A percentile compares a stretch with the other conserved stretches of the same genome.
phyloP scores from a whole-genome alignment of 2,329 filamentous ascomycete species.

The Moelleriella libera region DNA sequence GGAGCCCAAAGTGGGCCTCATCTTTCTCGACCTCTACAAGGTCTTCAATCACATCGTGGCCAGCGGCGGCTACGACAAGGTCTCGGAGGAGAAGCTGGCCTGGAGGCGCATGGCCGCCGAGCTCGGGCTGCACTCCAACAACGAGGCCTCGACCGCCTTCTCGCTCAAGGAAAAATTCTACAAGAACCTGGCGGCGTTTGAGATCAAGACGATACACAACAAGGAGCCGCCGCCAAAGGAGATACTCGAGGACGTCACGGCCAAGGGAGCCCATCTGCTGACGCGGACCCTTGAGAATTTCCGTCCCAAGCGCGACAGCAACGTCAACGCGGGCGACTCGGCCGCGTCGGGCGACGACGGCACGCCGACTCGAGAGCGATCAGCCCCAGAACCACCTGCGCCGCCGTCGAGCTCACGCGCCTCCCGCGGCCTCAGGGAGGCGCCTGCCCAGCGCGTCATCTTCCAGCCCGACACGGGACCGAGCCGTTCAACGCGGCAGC shows the following conservation, averaged over 20 bases:
- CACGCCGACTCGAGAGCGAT: slow-evolving; percentile 40
- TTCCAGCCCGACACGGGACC: slow-evolving; percentile 69
- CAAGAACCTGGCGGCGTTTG: slow-evolving; percentile 76
- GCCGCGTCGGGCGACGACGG: slow-evolving; percentile 46
- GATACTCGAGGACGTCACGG: slow-evolving; percentile 76
- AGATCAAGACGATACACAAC: slow-evolving; percentile 64
- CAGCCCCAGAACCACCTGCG: slow-evolving; percentile 30
- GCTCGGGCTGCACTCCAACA: slow-evolving; percentile 59
- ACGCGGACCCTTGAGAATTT: slow-evolving; percentile 70
- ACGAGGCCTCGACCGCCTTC: slow-evolving; percentile 74
- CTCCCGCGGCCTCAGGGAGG: slow-evolving; percentile 58
- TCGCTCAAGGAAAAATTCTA: slow-evolving; percentile 80
- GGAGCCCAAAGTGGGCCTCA: slow-evolving; percentile 67
- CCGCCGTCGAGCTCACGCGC: slow-evolving; percentile 40
- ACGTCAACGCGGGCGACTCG: slow-evolving; percentile 39
- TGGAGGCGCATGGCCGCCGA: slow-evolving; percentile 71
- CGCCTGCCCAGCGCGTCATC: slow-evolving; percentile 71
- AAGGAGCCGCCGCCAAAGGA: slow-evolving; percentile 77
- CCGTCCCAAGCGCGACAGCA: slow-evolving; percentile 29
- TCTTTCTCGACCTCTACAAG: slow-evolving; percentile 62
- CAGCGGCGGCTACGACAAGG: slow-evolving; percentile 74
- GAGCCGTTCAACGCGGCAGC: slow-evolving; percentile 44
- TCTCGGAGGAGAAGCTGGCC: slow-evolving; percentile 70
- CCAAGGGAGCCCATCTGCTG: slow-evolving; percentile 69
- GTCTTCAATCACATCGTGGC: slow-evolving; percentile 66